phyloP scores from a whole-genome alignment of 2,329 filamentous ascomycete species.

The Bipolaris zeicola region DNA sequence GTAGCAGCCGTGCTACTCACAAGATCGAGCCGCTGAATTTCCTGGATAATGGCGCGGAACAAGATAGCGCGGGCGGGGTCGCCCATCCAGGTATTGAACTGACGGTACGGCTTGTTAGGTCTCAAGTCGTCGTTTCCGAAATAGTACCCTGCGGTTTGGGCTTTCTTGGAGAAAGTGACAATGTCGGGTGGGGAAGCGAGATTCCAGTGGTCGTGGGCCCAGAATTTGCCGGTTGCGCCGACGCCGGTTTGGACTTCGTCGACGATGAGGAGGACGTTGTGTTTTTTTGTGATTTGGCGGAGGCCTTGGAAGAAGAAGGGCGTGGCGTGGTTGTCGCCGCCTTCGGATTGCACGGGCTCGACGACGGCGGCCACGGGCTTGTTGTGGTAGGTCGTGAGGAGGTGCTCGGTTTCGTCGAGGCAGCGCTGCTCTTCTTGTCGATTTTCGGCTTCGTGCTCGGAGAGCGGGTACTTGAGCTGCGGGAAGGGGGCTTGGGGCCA shows the following conservation, averaged over 20 bases:
- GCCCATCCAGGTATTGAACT: constrained; percentile 99
- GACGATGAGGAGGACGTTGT: constrained; percentile 83
- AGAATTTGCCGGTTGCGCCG: constrained; percentile 91
- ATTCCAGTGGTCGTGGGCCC: constrained; percentile 96
- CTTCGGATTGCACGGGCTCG: constrained; percentile 92
- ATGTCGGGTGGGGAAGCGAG: constrained; percentile 82
- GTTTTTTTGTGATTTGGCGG: constrained; percentile 76
- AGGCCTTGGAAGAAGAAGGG: constrained; percentile 85
- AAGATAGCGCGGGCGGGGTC: constrained; percentile 84
- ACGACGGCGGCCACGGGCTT: constrained; percentile 82
- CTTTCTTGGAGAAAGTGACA: constrained; percentile 95
- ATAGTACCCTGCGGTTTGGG: constrained; percentile 92
- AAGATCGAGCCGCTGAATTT: constrained; percentile 77
- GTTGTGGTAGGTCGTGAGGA: constrained; percentile 78
- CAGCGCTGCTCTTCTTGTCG: constrained; percentile 79
- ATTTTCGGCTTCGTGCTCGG: constrained; percentile 79
- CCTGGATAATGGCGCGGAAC: constrained; percentile 83
- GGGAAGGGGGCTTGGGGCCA: constrained; percentile 94
- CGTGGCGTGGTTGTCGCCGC: constrained; percentile 91
- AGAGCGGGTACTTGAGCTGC: constrained; percentile 81
- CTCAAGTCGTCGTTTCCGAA: constrained; percentile 78
- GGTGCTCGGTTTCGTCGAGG: constrained; percentile 79
- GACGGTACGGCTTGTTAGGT: constrained; percentile 91
- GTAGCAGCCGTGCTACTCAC: constrained; percentile 78
- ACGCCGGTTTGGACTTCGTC: constrained; percentile 95